A percentile compares a stretch with the other conserved stretches of the same genome.
These are phyloP conservation scores for Aegilops sharonensis DNA, from an alignment of 176 grass and related monocot genomes.

Conservation along the genomic window DNA sequence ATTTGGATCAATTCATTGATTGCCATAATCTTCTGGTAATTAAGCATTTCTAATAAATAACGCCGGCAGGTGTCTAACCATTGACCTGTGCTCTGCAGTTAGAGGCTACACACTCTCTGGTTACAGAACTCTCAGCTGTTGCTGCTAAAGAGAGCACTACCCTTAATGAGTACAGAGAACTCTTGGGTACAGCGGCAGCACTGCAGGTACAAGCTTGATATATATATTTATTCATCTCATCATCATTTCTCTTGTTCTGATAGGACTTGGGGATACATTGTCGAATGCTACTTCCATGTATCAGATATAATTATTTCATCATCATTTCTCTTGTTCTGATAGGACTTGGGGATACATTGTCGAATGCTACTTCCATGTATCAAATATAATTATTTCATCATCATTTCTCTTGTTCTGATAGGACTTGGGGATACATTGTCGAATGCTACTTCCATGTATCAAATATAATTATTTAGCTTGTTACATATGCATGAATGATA, in stretches of 20 bases:
- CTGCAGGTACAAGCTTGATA: slow-evolving; percentile 51
- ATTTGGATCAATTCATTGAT: slow-evolving; percentile 9
- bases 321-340: slow-evolving; percentile 13
- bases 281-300: background rate
- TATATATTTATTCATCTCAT: background rate
- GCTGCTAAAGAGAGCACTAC: slow-evolving; percentile 67
- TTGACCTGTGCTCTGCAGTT: slow-evolving; percentile 54
- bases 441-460: background rate
- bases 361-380: background rate
- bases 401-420: slow-evolving; percentile 12
- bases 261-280: background rate
- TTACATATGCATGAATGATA: background rate
- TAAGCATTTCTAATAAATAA: background rate
- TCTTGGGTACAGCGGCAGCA: slow-evolving; percentile 60
- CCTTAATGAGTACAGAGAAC: slow-evolving; percentile 80
- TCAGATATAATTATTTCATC: slow-evolving; percentile 3
- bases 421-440: background rate
- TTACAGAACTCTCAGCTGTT: slow-evolving; percentile 84
- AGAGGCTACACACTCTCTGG: slow-evolving; percentile 60
- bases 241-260: slow-evolving; percentile 18
- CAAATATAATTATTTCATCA: background rate
- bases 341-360: background rate
- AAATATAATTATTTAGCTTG: background rate
- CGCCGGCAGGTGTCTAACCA: slow-evolving; percentile 23
- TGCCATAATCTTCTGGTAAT: background rate